Conservation (phyloP, 805 yeast species). For the Candida pseudofarinosa region DNA sequence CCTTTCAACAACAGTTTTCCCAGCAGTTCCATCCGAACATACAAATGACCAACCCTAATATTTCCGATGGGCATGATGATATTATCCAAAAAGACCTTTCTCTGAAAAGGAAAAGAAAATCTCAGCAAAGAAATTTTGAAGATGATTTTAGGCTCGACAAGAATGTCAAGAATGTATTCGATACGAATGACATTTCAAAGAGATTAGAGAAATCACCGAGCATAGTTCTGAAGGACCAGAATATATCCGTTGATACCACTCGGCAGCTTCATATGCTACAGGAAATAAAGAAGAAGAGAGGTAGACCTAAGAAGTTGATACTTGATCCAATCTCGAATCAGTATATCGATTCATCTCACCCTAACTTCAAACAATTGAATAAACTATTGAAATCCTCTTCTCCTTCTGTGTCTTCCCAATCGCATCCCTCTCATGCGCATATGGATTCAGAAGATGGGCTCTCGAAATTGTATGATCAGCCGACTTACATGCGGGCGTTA, state of each 20-base stretch:
- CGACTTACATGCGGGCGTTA: slow-evolving; percentile 23
- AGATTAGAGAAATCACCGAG: background rate
- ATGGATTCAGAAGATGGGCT: slow-evolving; percentile 6
- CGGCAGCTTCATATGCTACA: slow-evolving; percentile 5
- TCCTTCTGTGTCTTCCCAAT: background rate
- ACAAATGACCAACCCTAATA: background rate
- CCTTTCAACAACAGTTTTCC: slow-evolving; percentile 5
- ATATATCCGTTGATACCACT: slow-evolving; percentile 1
- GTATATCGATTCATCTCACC: slow-evolving; percentile 39
- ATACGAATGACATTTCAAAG: background rate
- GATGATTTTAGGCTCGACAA: background rate
- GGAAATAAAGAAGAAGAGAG: slow-evolving; percentile 33
- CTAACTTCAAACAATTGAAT: slow-evolving; percentile 38
- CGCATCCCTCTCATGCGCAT: background rate
- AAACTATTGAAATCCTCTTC: slow-evolving; percentile 15
- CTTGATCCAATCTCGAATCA: slow-evolving; percentile 39
- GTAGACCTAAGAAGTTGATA: slow-evolving; percentile 39
- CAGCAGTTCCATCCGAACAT: slow-evolving; percentile 1
- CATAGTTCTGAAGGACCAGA: background rate
- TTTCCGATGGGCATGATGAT: background rate
- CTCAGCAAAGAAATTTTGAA: background rate
- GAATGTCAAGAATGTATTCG: background rate
- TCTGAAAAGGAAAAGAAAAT: slow-evolving; percentile 1
- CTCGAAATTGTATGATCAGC: slow-evolving; percentile 23
- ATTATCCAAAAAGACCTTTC: background rate